Percentiles rank a stretch among this genome's conserved stretches.
Conservation (phyloP, 495 filamentous ascomycete species). For the Neurospora tetrasperma region DNA sequence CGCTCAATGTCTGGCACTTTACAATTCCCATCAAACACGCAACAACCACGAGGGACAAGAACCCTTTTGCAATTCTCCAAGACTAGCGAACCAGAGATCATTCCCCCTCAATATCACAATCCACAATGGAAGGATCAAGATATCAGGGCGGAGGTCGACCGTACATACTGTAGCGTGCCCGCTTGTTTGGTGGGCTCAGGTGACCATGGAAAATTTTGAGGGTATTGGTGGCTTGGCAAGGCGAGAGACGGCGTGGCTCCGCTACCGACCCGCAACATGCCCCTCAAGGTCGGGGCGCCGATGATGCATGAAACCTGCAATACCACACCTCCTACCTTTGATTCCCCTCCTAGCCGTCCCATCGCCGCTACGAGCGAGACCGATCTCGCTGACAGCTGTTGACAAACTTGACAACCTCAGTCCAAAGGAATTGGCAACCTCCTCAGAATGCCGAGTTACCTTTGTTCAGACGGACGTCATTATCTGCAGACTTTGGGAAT, state of each 20-base stretch:
- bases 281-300: slow-evolving; percentile 11
- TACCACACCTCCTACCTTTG: slow-evolving; percentile 6
- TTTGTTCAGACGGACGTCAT: not conserved
- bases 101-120: not conserved
- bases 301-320: slow-evolving; percentile 11
- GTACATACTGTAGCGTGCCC: not conserved
- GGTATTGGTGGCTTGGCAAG: slow-evolving; percentile 15
- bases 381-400: slow-evolving; percentile 16
- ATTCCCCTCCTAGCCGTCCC: slow-evolving; percentile 8
- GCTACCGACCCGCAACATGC: not conserved
- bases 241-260: slow-evolving; percentile 5
- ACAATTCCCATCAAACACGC: not conserved
- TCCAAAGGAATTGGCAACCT: not conserved
- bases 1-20: not conserved
- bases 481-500: not conserved
- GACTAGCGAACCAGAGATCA: not conserved
- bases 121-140: not conserved
- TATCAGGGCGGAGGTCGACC: not conserved
- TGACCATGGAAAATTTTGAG: slow-evolving; percentile 19
- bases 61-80: not conserved
- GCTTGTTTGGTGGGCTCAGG: slow-evolving; percentile 16
- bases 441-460: not conserved
- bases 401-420: slow-evolving; percentile 1
- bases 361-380: slow-evolving; percentile 10
- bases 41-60: not conserved